Conservation (phyloP, 164 flowering plant species). For the Vitis rupestris region DNA sequence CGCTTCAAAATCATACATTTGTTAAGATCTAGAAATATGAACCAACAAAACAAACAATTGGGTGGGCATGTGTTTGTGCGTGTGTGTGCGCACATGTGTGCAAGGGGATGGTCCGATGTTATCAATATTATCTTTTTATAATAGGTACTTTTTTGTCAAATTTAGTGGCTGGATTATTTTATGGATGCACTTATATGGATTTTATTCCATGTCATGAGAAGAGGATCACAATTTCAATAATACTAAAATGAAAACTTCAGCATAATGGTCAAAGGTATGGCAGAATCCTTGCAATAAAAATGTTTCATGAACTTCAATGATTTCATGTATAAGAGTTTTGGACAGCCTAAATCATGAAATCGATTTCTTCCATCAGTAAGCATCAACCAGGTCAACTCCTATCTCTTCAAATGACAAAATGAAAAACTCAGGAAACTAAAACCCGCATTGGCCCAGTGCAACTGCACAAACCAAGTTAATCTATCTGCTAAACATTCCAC, state of each 20-base stretch:
- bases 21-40: neutral
- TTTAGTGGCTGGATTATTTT: neutral
- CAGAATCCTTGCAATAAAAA: too few relatives aligned
- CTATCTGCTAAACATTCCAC: neutral
- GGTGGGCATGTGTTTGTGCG: neutral
- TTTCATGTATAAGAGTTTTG: neutral
- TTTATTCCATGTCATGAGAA: neutral
- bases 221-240: neutral
- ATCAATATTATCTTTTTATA: neutral
- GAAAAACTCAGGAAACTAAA: neutral
- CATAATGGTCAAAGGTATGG: neutral
- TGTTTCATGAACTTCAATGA: neutral
- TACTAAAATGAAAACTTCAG: neutral
- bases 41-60: neutral
- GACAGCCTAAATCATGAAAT: neutral
- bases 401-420: neutral
- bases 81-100: neutral
- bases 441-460: neutral
- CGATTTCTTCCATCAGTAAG: neutral
- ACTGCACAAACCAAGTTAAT: neutral
- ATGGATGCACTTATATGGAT: neutral
- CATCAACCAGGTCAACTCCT: neutral
- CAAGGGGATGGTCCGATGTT: neutral
- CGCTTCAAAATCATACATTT: neutral
- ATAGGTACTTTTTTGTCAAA: neutral